Base-by-base conservation (phyloP, 2,329 filamentous ascomycete genomes). In the Biscogniauxia marginata region DNA sequence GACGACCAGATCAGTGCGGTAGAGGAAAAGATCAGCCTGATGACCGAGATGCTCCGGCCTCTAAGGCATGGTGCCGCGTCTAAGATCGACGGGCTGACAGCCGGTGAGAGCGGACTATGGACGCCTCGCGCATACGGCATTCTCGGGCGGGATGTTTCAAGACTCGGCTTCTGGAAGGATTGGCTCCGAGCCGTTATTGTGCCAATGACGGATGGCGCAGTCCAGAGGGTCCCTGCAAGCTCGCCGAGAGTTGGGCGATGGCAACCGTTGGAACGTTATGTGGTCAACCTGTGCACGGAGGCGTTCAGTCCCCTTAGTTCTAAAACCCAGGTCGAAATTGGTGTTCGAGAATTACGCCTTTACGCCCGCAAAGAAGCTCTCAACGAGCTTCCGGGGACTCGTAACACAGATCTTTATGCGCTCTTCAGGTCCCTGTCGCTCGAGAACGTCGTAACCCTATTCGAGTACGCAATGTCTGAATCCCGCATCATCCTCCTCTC, bases 131-230 rank as follows among this genome's bases (percentile, higher is more conserved):
- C 93, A 1, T 99, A 96, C 70, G 95, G 95, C 56, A 88, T 99
- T 59, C 80, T 99, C 60, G 95, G 95, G 30, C 84, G 90, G 60
- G 95, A 99, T 70, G 81, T 82, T 11, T 88, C 86, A 58, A 84
- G 96, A 75, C 92, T 93, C 62, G 85, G 86, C 25, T 98, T 99
- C 75, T 99, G 93, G 93, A 98, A 98, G 73, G 95, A 99, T 72
- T 99, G 95, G 95, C 82, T 99, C 49, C 89, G 91, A 73, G 93
- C 93, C 6, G 84, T 98, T 8, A 80, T 95, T n/a, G 91, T 96
- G 20, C 95, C 95, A 23, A 99, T 98, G 95, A 92, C 87, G 1
- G 92, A 96, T 69, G 91, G 93, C 19, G 86, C 82, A 13, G 81
- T 99, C 24, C 76, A 95, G 63, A 84, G 93, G 55, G 86, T 99